Evolutionary conservation across 805 yeast genomes (phyloP).

Genomic region (Starmerella vaccinii): DNA sequence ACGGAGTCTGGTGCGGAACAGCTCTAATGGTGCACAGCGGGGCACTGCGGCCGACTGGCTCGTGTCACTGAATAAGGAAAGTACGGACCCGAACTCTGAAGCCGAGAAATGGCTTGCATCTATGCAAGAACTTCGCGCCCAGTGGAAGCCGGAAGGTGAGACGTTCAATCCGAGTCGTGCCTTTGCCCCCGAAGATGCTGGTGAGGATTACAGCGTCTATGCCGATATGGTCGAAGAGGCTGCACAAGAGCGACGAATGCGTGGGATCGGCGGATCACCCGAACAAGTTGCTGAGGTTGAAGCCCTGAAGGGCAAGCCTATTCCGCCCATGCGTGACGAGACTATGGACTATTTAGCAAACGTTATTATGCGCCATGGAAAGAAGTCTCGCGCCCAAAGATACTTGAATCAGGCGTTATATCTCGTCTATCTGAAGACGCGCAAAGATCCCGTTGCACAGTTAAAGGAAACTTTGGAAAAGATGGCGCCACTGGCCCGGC

Average conservation of each 20-base stretch:
- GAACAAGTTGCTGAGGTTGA: slow-evolving; percentile 54
- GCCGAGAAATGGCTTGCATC: slow-evolving; percentile 38
- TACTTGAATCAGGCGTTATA: slow-evolving; percentile 68
- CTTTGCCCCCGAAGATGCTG: slow-evolving; percentile 35
- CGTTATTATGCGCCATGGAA: slow-evolving; percentile 86
- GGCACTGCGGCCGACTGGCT: slow-evolving; percentile 19
- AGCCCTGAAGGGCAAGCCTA: slow-evolving; percentile 39
- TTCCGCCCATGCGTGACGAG: slow-evolving; percentile 60
- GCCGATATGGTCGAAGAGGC: slow-evolving; percentile 25
- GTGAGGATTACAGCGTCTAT: slow-evolving; percentile 30
- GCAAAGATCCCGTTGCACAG: slow-evolving; percentile 70
- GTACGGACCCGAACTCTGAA: slow-evolving; percentile 12
- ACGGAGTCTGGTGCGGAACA: not conserved
- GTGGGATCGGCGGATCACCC: slow-evolving; percentile 31
- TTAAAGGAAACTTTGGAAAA: slow-evolving; percentile 66
- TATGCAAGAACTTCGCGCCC: slow-evolving; percentile 33
- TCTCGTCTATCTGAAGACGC: slow-evolving; percentile 57
- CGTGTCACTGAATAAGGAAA: slow-evolving; percentile 7
- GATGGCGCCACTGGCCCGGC: slow-evolving; percentile 73
- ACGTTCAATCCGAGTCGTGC: slow-evolving; percentile 34
- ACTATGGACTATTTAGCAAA: slow-evolving; percentile 68
- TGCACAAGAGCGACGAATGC: slow-evolving; percentile 20
- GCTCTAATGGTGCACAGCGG: not conserved
- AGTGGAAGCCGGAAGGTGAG: slow-evolving; percentile 32
- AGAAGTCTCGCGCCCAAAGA: slow-evolving; percentile 68